Evolutionary conservation across 768 basidiomycete species (phyloP).

Genomic region (Leccinellum rugosiceps): DNA sequence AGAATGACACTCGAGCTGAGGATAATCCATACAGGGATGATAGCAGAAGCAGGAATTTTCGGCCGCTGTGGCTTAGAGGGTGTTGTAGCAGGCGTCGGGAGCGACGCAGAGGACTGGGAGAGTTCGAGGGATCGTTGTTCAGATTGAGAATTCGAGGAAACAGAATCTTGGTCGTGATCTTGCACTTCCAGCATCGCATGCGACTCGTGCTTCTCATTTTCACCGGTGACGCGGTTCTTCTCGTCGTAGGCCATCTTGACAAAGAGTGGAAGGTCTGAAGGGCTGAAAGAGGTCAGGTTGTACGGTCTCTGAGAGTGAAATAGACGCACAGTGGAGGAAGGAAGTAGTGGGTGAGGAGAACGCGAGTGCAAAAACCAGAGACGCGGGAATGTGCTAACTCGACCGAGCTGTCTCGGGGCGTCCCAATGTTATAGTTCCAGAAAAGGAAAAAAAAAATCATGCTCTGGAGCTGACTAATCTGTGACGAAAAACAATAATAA

Average conservation of each 20-base stretch:
- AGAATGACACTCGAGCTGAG: conserved; percentile 90
- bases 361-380: not conserved
- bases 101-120: conserved; percentile 20
- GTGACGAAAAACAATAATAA: not conserved
- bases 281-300: not conserved
- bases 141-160: not conserved
- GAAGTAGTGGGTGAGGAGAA: not conserved
- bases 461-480: not conserved
- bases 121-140: conserved; percentile 1
- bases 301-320: not conserved
- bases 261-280: not conserved
- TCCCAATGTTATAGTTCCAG: not conserved
- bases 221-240: conserved; percentile 11
- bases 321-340: conserved; percentile 6
- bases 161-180: conserved; percentile 15
- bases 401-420: not conserved
- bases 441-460: not conserved
- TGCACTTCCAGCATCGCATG: conserved; percentile 16
- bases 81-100: conserved; percentile 60
- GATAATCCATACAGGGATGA: conserved; percentile 92
- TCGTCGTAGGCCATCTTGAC: conserved; percentile 25
- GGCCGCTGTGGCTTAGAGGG: conserved; percentile 40
- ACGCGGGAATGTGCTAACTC: not conserved
- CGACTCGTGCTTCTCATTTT: conserved; percentile 19
- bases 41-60: conserved; percentile 61